Base-by-base conservation (phyloP, 2,329 filamentous ascomycete genomes). In the Talaromyces rugulosus region DNA sequence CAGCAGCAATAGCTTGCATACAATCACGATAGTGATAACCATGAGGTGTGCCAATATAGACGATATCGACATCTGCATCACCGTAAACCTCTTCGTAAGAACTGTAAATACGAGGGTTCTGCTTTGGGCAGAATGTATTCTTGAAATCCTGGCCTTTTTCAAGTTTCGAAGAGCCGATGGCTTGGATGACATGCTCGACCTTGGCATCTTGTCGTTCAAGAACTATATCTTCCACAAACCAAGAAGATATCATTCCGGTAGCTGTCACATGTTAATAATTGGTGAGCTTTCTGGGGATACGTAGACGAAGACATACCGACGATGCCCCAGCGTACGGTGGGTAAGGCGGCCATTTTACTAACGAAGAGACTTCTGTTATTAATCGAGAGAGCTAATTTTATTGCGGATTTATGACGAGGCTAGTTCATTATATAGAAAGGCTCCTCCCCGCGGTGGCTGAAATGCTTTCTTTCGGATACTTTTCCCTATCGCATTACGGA, bases 211-310 rank as follows among this genome's bases (percentile, higher is more conserved):
- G 30, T 14, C 78, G 72, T 6, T 72, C 62, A n/a, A 78, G 66
- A 8, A 75, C 62, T 4, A 82, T 68, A 63, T 82, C 79, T 5
- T 67, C 66, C 0, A 81, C 77, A 64, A 81, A 81, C 78, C 78
- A 81, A 12, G 74, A 77, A 1, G 78, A 78, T 56, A 82, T 81
- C 53, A 76, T 67, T 16, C 80, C 80, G 1, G 78, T 80, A 44
- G 74, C 76, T 69, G 34, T 56, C 5, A 30, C 27, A 33, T n/a
- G 5, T 31, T 27, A n/a, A 8, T 33, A 16, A 27, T 6, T n/a
- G 14, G 27, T 11, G 6, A 7, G 52, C 1, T 34, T 34, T n/a
- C 14, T 16, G 12, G 16, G 12, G 12, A 36, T 36, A 14, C 6
- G 12, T 36, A 31, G 28, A 54, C 28, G 3, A 34, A 34, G 52